Evolutionary conservation across 192 early-diverging fungal genomes (phyloP).

Genomic region (Mortierella alpina): DNA sequence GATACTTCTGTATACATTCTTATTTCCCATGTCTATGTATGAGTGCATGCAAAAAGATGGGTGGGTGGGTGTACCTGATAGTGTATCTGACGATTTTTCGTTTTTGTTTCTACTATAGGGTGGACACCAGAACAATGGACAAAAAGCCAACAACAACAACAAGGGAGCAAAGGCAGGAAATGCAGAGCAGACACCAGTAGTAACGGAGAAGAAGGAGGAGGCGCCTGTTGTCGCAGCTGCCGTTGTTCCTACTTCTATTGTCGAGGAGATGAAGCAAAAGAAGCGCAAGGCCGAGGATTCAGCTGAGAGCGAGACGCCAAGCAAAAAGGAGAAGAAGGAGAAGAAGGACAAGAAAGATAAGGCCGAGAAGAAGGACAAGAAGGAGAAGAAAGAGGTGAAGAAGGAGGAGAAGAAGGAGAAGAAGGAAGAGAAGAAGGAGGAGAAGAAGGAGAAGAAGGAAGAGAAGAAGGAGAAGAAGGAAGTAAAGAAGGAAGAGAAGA

Average conservation of each 20-base stretch:
- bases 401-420: slow-evolving; percentile 33
- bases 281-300: slow-evolving; percentile 50
- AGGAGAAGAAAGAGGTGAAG: slow-evolving; percentile 24
- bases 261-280: slow-evolving; percentile 58
- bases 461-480: slow-evolving; percentile 13
- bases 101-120: slow-evolving; percentile 15
- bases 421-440: slow-evolving; percentile 37
- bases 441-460: slow-evolving; percentile 35
- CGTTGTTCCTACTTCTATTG: slow-evolving; percentile 43
- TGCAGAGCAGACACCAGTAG: not conserved
- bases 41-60: not conserved
- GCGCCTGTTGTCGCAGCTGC: not conserved
- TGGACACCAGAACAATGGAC: slow-evolving; percentile 53
- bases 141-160: slow-evolving; percentile 38
- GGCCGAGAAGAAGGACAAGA: slow-evolving; percentile 19
- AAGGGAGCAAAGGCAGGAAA: not conserved
- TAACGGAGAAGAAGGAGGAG: not conserved
- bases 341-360: slow-evolving; percentile 42
- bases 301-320: slow-evolving; percentile 15
- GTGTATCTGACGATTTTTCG: not conserved
- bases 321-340: slow-evolving; percentile 30
- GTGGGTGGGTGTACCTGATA: not conserved
- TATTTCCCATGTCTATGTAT: not conserved
- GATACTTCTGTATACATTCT: not conserved
- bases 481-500: slow-evolving; percentile 24